Percentiles rank a stretch among this genome's conserved stretches.
Conservation (phyloP, 495 filamentous ascomycete genomes). For the Daldinia concentrica region DNA sequence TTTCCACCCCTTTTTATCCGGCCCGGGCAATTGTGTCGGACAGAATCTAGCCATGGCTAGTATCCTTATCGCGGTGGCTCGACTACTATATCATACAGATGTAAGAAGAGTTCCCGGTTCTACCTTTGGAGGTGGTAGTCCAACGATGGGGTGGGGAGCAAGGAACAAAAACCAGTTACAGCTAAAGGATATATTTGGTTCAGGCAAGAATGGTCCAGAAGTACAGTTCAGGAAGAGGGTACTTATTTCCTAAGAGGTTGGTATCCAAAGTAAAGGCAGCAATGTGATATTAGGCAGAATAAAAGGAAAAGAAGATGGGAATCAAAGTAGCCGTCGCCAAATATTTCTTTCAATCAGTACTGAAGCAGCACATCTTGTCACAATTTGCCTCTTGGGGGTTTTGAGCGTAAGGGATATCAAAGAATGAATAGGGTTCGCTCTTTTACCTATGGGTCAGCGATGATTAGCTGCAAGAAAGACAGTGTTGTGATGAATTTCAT, state of each 20-base stretch:
- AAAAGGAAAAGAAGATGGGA: not conserved
- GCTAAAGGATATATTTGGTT: slow-evolving; percentile 19
- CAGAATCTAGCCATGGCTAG: slow-evolving; percentile 46
- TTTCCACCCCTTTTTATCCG: slow-evolving; percentile 40
- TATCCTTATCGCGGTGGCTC: slow-evolving; percentile 38
- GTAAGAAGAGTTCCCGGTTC: slow-evolving; percentile 21
- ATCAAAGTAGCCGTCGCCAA: not conserved
- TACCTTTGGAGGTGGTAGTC: slow-evolving; percentile 23
- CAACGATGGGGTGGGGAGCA: slow-evolving; percentile 8
- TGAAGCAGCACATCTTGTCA: not conserved
- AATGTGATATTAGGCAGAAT: not conserved
- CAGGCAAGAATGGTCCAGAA: slow-evolving; percentile 15
- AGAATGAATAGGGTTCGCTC: not conserved
- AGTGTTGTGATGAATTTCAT: too few species aligned
- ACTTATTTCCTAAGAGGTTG: not conserved
- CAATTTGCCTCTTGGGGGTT: not conserved
- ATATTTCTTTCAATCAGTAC: not conserved
- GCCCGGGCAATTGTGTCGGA: slow-evolving; percentile 45
- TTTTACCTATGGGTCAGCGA: not conserved
- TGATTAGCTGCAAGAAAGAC: not conserved
- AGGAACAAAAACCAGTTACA: slow-evolving; percentile 21
- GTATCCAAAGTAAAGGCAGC: not conserved
- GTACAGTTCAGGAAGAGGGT: slow-evolving; percentile 27
- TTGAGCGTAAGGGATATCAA: not conserved
- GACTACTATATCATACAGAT: slow-evolving; percentile 26